phyloP scores from a whole-genome alignment of 495 filamentous ascomycete genomes.

The Hypoxylon fragiforme region DNA sequence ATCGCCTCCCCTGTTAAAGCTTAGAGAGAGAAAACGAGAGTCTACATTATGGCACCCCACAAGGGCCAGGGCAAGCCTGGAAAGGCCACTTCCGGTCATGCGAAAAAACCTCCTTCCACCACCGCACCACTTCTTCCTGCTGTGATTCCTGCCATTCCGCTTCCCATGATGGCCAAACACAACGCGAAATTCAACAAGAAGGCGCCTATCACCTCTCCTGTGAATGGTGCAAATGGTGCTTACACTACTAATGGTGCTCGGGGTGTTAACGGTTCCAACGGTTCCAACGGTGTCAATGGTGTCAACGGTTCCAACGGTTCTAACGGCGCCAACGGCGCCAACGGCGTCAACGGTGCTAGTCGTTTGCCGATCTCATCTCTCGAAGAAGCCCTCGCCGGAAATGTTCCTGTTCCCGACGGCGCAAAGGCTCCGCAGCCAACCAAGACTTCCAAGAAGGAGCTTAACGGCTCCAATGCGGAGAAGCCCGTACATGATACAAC shows the following conservation, averaged over 20 bases:
- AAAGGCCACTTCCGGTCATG: slow-evolving; percentile 27
- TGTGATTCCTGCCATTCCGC: slow-evolving; percentile 45
- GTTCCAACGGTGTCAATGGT: background rate
- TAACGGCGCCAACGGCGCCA: slow-evolving; percentile 25
- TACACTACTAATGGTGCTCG: too few species aligned
- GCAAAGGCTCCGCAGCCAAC: slow-evolving; percentile 21
- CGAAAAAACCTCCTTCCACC: slow-evolving; percentile 27
- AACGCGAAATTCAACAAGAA: slow-evolving; percentile 15
- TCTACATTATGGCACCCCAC: slow-evolving; percentile 32
- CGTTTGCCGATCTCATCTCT: slow-evolving; percentile 34
- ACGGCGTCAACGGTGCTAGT: background rate
- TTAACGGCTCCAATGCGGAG: slow-evolving; percentile 35
- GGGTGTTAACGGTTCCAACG: slow-evolving; percentile 33
- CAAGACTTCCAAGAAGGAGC: slow-evolving; percentile 24
- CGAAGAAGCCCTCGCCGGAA: slow-evolving; percentile 33
- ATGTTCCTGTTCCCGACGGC: slow-evolving; percentile 12
- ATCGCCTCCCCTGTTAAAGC: slow-evolving; percentile 1
- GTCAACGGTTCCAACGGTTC: background rate
- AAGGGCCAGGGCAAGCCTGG: slow-evolving; percentile 29
- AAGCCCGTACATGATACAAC: slow-evolving; percentile 23
- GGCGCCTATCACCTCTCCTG: slow-evolving; percentile 5
- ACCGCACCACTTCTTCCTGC: slow-evolving; percentile 30
- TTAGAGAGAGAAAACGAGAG: background rate
- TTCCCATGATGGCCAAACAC: slow-evolving; percentile 43
- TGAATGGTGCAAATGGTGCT: too few species aligned